phyloP scores from a whole-genome alignment of 805 yeast genomes.

The Hanseniaspora lindneri region DNA sequence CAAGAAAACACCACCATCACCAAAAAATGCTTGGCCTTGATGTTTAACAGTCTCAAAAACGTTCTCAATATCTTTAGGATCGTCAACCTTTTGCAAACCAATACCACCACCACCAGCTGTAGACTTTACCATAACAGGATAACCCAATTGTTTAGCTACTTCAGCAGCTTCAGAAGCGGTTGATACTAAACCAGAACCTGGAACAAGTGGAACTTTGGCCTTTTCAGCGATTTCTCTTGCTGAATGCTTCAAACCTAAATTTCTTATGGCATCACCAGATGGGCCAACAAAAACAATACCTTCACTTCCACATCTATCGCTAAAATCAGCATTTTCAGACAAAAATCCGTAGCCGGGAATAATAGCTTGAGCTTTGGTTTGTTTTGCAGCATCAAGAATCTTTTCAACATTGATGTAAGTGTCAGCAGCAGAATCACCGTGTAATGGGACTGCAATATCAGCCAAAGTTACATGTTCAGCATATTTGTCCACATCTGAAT shows the following conservation, averaged over 20 bases:
- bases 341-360: conserved; percentile 96
- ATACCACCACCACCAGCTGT: conserved; percentile 99
- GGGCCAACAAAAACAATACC: conserved; percentile 96
- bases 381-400: conserved; percentile 73
- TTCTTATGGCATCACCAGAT: conserved; percentile 80
- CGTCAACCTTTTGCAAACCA: conserved; percentile 87
- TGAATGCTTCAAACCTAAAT: conserved; percentile 87
- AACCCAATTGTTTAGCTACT: conserved; percentile 62
- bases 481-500: conserved; percentile 80
- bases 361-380: conserved; percentile 81
- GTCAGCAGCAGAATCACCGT: conserved; percentile 79
- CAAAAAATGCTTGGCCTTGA: conserved; percentile 86
- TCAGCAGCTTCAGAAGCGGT: conserved; percentile 61
- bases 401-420: conserved; percentile 80
- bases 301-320: conserved; percentile 72
- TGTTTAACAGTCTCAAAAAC: conserved; percentile 86
- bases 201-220: conserved; percentile 93
- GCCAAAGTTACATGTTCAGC: conserved; percentile 78
- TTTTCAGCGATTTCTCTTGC: conserved; percentile 85
- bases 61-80: conserved; percentile 63
- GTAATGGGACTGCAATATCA: conserved; percentile 66
- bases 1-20: conserved; percentile 88
- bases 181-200: conserved; percentile 82
- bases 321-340: conserved; percentile 91
- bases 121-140: conserved; percentile 91